Evolutionary conservation across 768 basidiomycete species (phyloP).

Genomic region (Termitomyces sp.): DNA sequence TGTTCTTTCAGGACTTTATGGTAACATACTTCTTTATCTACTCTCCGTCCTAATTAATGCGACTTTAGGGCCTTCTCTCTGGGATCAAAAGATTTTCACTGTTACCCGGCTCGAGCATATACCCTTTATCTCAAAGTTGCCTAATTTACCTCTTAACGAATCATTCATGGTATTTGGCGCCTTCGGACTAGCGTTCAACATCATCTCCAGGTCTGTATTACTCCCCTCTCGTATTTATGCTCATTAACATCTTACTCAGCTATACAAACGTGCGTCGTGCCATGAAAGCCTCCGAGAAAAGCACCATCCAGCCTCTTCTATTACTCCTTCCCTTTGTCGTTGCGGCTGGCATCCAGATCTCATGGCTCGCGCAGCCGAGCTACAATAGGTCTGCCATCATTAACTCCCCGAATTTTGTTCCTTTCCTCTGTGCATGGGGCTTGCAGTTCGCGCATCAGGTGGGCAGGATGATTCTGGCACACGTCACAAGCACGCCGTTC

Average conservation of each 20-base stretch:
- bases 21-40: constrained; percentile 29
- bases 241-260: constrained; percentile 28
- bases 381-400: constrained; percentile 62
- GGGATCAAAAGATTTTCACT: constrained; percentile 68
- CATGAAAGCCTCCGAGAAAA: constrained; percentile 29
- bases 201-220: constrained; percentile 54
- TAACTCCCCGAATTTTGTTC: constrained; percentile 72
- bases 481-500: constrained; percentile 80
- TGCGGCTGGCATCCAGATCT: constrained; percentile 64
- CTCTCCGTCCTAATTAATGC: neutral
- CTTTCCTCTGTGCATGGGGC: constrained; percentile 93
- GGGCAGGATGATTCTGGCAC: constrained; percentile 88
- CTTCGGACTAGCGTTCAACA: constrained; percentile 73
- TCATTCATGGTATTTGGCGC: constrained; percentile 81
- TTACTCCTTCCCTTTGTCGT: constrained; percentile 78
- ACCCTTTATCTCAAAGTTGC: constrained; percentile 45
- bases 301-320: constrained; percentile 52
- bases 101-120: constrained; percentile 51
- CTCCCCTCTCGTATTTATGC: neutral
- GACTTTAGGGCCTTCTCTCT: constrained; percentile 64
- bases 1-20: constrained; percentile 70
- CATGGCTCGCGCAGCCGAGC: constrained; percentile 76
- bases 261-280: constrained; percentile 80
- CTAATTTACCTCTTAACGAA: constrained; percentile 76
- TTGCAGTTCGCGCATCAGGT: constrained; percentile 87